Evolutionary conservation across 2,329 filamentous ascomycete genomes (phyloP), one percentile per base, ranked within the genome.

Genomic region (Xylariaceae sp.): DNA sequence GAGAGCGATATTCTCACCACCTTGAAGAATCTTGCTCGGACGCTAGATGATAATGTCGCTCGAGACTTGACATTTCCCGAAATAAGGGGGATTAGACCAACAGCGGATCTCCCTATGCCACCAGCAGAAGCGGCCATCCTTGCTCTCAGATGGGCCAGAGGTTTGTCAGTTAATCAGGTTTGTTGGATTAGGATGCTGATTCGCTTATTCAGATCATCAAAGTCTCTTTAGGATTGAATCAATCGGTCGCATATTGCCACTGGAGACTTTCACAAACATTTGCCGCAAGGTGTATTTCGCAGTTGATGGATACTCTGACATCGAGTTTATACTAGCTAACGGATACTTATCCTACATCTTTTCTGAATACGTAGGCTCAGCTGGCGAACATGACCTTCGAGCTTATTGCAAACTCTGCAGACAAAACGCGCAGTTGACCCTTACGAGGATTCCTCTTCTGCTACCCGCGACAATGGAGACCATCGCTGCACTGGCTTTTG

Each of bases 231-330:
- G 63, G 39, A 60, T 72, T 0, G n/a, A 36, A 1, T 69, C 68
- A 61, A 56, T 73, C 13, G 66, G 61, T 14, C 60, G 60, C 5
- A 60, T 73, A 5, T 63, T 72, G 13, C 66, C 71, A 1, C 54
- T 70, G 0, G 48, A 65, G 0, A 61, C 41, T 1, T 71, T 70
- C 28, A 56, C 63, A 2, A 60, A 69, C 2, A 61, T 66, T 10
- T 69, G 68, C 40, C 62, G 59, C 22, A 68, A 66, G 51, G 60
- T 73, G 7, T 73, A 69, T 48, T 73, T 73, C 43, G 64, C 67
- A 1, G 49, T 70, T 4, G 63, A 70, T 7, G 62, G 65, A 5
- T 65, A 71, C 47, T 63, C 52, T 0, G 60, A 69, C 13, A 45
- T 66, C 3, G 69, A 72, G 11, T 63, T 69, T 6, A 63, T 72